phyloP scores from a whole-genome alignment of 805 yeast genomes.

The Wickerhamiella cacticola region DNA sequence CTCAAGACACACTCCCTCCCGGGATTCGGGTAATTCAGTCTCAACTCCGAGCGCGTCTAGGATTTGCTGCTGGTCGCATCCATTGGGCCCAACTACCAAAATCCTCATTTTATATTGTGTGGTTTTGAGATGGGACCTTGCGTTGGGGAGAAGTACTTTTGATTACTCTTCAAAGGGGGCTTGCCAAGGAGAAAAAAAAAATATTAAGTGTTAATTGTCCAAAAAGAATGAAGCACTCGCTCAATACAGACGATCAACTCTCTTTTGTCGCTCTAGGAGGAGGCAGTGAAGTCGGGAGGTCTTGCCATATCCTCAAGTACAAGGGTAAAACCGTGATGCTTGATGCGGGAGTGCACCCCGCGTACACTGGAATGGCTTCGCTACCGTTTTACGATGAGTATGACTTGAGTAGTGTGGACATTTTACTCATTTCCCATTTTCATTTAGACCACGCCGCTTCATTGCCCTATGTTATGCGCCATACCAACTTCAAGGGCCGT shows the following conservation, averaged over 20 bases:
- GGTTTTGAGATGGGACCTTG: too few species aligned
- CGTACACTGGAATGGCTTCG: slow-evolving; percentile 75
- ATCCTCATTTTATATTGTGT: slow-evolving; percentile 19
- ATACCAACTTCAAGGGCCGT: slow-evolving; percentile 85
- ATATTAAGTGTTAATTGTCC: too few species aligned
- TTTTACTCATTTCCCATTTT: slow-evolving; percentile 82
- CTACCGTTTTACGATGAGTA: slow-evolving; percentile 93
- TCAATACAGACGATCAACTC: slow-evolving; percentile 32
- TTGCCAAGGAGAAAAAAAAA: too few species aligned
- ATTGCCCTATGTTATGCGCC: slow-evolving; percentile 94
- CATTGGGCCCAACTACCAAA: slow-evolving; percentile 28
- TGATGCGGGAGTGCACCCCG: slow-evolving; percentile 98
- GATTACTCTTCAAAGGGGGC: too few species aligned
- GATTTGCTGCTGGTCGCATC: slow-evolving; percentile 25
- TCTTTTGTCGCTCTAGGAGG: slow-evolving; percentile 89
- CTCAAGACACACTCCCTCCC: slow-evolving; percentile 13
- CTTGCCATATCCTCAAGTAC: slow-evolving; percentile 84
- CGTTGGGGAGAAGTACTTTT: too few species aligned
- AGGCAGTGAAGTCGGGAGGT: slow-evolving; percentile 95
- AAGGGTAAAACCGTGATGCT: slow-evolving; percentile 92
- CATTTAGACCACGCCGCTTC: slow-evolving; percentile 98
- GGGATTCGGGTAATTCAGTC: neutral
- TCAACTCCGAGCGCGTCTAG: neutral
- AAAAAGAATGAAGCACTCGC: slow-evolving; percentile 10
- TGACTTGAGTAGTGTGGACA: slow-evolving; percentile 77